phyloP scores from a whole-genome alignment of 2,329 filamentous ascomycete genomes.

The Calonectria pauciramosa region DNA sequence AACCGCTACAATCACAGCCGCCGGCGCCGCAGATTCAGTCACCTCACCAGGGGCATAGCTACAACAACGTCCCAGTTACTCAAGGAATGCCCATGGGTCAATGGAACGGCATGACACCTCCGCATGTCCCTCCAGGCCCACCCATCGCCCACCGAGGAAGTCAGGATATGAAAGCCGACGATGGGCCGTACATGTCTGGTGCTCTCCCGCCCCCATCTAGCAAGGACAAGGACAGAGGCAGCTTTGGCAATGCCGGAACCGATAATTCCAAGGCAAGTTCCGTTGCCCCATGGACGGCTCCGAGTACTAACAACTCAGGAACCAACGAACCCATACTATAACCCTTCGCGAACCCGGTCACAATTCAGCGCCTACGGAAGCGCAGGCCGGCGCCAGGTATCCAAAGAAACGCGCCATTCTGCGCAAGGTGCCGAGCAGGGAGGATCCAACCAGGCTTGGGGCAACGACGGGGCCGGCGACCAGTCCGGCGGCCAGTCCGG shows the following conservation, averaged over 20 bases:
- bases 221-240: slow-evolving; percentile 41
- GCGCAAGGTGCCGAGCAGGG: slow-evolving; percentile 23
- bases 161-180: slow-evolving; percentile 23
- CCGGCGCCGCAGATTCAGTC: background rate
- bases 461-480: slow-evolving; percentile 30
- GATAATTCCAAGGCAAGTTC: slow-evolving; percentile 33
- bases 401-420: slow-evolving; percentile 25
- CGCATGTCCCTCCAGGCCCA: slow-evolving; percentile 25
- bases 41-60: slow-evolving; percentile 34
- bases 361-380: slow-evolving; percentile 36
- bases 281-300: background rate
- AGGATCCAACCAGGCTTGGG: slow-evolving; percentile 27
- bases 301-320: slow-evolving; percentile 29
- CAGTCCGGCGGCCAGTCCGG: background rate
- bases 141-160: slow-evolving; percentile 1
- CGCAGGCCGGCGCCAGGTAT: slow-evolving; percentile 17
- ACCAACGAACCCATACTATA: slow-evolving; percentile 48
- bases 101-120: slow-evolving; percentile 40
- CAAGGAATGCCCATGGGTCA: slow-evolving; percentile 45
- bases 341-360: slow-evolving; percentile 36
- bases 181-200: slow-evolving; percentile 14
- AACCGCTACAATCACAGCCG: slow-evolving; percentile 9
- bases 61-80: slow-evolving; percentile 45
- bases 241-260: slow-evolving; percentile 50
- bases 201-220: slow-evolving; percentile 30